Evolutionary conservation across 2,329 filamentous ascomycete species (phyloP).

Genomic region (Emergomyces pasteurianus): DNA sequence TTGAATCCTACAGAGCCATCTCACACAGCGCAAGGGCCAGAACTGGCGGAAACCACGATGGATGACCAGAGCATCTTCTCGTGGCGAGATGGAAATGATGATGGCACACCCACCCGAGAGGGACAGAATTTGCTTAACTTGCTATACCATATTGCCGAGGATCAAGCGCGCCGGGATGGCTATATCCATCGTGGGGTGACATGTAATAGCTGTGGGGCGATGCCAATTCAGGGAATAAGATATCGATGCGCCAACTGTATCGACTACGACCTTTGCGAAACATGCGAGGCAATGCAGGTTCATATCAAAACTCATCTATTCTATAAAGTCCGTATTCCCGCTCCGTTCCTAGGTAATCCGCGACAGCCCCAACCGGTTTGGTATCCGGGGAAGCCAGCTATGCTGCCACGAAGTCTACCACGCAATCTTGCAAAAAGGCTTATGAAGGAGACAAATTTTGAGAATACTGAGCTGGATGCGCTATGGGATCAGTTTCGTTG

Average conservation of each 20-base stretch:
- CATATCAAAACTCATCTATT: constrained; percentile 91
- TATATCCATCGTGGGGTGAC: constrained; percentile 87
- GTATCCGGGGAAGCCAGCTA: constrained; percentile 78
- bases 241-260: constrained; percentile 94
- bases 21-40: constrained; percentile 18
- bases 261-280: constrained; percentile 91
- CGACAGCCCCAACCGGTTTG: constrained; percentile 70
- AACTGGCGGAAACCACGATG: constrained; percentile 25
- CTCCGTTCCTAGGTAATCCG: constrained; percentile 66
- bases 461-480: constrained; percentile 78
- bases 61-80: constrained; percentile 36
- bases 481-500: constrained; percentile 96
- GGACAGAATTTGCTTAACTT: constrained; percentile 76
- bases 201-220: constrained; percentile 78
- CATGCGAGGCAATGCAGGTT: constrained; percentile 60
- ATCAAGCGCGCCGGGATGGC: constrained; percentile 75
- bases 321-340: constrained; percentile 87
- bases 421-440: constrained; percentile 55
- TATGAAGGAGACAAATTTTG: constrained; percentile 62
- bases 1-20: constrained; percentile 10
- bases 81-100: constrained; percentile 33
- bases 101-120: constrained; percentile 30
- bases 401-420: constrained; percentile 55
- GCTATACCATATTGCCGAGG: constrained; percentile 84
- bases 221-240: constrained; percentile 81